Percentiles rank a stretch among this genome's conserved stretches.
phyloP scores from a whole-genome alignment of 2,329 filamentous ascomycete genomes.

The Colletotrichum paranaense region DNA sequence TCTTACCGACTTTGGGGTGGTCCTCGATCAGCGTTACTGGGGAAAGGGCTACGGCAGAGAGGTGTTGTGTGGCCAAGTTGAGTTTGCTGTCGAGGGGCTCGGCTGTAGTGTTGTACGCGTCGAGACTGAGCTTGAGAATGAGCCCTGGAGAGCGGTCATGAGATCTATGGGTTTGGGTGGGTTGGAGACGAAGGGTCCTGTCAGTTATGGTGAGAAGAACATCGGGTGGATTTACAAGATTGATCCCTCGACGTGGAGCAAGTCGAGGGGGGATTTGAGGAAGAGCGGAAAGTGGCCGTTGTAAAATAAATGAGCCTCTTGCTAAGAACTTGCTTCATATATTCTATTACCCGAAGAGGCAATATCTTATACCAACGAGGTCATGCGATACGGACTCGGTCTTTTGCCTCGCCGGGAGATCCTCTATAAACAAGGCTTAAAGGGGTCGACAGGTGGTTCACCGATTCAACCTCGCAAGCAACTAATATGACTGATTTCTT shows the following conservation, averaged over 20 bases:
- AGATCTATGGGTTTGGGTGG: constrained; percentile 15
- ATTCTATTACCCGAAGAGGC: too few species aligned
- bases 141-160: constrained; percentile 35
- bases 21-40: constrained; percentile 39
- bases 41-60: constrained; percentile 39
- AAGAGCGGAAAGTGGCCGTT: constrained; percentile 4
- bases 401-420: too few species aligned
- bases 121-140: constrained; percentile 38
- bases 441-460: too few species aligned
- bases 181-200: constrained; percentile 12
- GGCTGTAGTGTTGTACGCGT: constrained; percentile 33
- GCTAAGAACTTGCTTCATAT: too few species aligned
- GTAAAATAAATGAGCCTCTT: background rate
- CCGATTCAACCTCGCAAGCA: too few species aligned
- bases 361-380: too few species aligned
- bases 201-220: constrained; percentile 21
- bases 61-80: constrained; percentile 36
- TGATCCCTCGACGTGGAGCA: background rate
- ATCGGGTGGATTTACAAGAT: constrained; percentile 12
- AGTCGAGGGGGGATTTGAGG: background rate
- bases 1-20: constrained; percentile 36
- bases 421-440: too few species aligned
- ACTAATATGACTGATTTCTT: too few species aligned
- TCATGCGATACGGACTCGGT: too few species aligned
- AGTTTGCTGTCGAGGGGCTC: constrained; percentile 38